Conservation (phyloP, 1,284 basidiomycete species). For the Takashimella tepidaria region DNA sequence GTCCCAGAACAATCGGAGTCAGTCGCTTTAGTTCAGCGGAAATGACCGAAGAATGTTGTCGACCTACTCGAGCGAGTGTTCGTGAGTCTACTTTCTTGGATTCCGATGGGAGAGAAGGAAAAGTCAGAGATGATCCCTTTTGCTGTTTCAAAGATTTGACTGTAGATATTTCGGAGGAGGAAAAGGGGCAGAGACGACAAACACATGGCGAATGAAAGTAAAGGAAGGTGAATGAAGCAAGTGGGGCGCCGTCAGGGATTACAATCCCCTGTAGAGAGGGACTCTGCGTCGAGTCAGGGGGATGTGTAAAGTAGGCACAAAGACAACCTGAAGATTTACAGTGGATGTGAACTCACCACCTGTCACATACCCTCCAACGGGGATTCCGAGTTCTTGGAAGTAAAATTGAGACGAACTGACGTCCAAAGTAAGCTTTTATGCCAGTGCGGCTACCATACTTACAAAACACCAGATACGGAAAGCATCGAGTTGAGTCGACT, state of each 20-base stretch:
- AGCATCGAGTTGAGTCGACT: constrained; percentile 15
- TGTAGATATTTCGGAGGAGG: too few species aligned
- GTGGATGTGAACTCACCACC: constrained; percentile 22
- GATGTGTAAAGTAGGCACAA: neutral
- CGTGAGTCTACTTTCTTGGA: constrained; percentile 11
- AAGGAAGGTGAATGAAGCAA: too few species aligned
- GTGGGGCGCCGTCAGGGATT: too few species aligned
- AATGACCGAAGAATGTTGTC: constrained; percentile 23
- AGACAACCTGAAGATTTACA: too few species aligned
- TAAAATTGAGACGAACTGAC: constrained; percentile 26
- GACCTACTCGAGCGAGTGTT: constrained; percentile 14
- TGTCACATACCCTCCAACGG: constrained; percentile 24
- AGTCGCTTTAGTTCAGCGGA: constrained; percentile 18
- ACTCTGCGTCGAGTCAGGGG: neutral
- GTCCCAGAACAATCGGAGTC: constrained; percentile 18
- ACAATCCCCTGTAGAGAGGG: too few species aligned
- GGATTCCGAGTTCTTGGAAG: constrained; percentile 36
- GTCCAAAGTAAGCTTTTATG: constrained; percentile 1
- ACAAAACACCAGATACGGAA: constrained; percentile 32
- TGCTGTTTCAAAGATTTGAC: too few species aligned
- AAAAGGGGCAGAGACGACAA: too few species aligned
- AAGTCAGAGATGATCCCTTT: too few species aligned
- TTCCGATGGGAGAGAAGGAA: too few species aligned
- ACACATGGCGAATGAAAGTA: too few species aligned
- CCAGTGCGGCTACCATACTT: constrained; percentile 6